Conservation (phyloP, 164 flowering plant genomes). For the Piper betle region DNA sequence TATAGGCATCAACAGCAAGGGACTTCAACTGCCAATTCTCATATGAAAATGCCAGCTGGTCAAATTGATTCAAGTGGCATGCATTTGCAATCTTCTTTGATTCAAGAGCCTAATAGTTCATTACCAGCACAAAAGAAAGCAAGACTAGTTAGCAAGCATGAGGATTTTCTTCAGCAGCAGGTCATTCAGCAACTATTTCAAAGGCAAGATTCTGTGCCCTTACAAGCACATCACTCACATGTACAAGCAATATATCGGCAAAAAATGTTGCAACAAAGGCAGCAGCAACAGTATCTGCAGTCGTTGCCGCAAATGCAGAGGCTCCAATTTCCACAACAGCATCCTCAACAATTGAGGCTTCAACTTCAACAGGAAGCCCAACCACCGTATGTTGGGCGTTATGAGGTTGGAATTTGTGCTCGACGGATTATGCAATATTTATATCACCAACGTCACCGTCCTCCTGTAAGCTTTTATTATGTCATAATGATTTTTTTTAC, state of each 20-base stretch:
- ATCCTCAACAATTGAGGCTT: constrained; percentile 48
- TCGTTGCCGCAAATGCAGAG: constrained; percentile 66
- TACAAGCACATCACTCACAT: constrained; percentile 65
- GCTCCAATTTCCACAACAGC: constrained; percentile 62
- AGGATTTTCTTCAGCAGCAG: constrained; percentile 68
- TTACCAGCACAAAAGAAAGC: constrained; percentile 72
- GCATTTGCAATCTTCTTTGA: constrained; percentile 30
- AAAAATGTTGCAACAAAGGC: constrained; percentile 33
- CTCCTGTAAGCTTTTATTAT: constrained; percentile 42
- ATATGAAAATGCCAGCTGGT: constrained; percentile 38
- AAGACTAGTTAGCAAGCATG: constrained; percentile 71
- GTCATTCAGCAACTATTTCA: constrained; percentile 68
- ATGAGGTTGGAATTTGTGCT: constrained; percentile 79
- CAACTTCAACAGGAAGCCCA: constrained; percentile 57
- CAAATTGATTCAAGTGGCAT: constrained; percentile 32
- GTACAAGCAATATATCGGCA: constrained; percentile 73
- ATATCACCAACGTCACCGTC: constrained; percentile 84
- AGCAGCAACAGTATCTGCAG: constrained; percentile 43
- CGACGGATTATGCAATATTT: constrained; percentile 90
- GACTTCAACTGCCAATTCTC: constrained; percentile 62
- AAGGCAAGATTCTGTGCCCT: constrained; percentile 60
- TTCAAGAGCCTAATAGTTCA: constrained; percentile 45
- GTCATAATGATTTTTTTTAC: neutral
- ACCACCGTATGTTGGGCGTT: constrained; percentile 35
- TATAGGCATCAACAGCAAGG: constrained; percentile 53